Conservation (phyloP, 768 basidiomycete genomes). For the Calvatia gigantea region DNA sequence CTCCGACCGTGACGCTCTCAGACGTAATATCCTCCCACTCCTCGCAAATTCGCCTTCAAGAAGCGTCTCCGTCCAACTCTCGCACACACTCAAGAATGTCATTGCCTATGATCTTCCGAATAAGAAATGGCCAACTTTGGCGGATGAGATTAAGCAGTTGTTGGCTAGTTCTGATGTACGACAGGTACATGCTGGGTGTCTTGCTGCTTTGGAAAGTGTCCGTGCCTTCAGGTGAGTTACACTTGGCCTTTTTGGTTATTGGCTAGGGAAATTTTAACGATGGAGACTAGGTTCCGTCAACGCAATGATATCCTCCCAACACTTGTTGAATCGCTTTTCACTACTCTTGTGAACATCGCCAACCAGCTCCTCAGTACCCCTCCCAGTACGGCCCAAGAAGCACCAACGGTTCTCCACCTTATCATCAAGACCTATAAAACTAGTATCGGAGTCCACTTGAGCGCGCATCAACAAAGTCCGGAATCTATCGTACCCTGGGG, state of each 20-base stretch:
- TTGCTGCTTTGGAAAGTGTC: conserved; percentile 74
- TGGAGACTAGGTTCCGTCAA: conserved; percentile 60
- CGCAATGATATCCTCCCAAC: conserved; percentile 53
- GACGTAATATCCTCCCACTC: conserved; percentile 61
- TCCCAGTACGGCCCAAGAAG: conserved; percentile 63
- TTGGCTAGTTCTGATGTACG: conserved; percentile 60
- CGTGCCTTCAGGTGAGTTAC: conserved; percentile 65
- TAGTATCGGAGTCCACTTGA: conserved; percentile 72
- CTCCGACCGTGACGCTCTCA: conserved; percentile 74
- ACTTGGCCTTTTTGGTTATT: neutral
- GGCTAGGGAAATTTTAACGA: neutral
- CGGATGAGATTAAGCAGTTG: conserved; percentile 64
- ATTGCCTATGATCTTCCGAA: conserved; percentile 73
- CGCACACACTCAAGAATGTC: conserved; percentile 67
- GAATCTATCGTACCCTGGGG: conserved; percentile 88
- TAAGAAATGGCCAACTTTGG: conserved; percentile 64
- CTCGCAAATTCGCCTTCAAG: conserved; percentile 66
- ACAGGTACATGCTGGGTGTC: conserved; percentile 78
- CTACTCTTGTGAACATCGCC: conserved; percentile 72
- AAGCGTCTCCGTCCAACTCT: conserved; percentile 72
- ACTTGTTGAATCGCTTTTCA: conserved; percentile 65
- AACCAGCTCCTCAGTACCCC: conserved; percentile 62
- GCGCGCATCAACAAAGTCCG: conserved; percentile 66
- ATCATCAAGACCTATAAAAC: conserved; percentile 87
- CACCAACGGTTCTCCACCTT: conserved; percentile 80